Conservation (phyloP, 176 grass and related monocot genomes). For the Dendrocalamus sinicus region DNA sequence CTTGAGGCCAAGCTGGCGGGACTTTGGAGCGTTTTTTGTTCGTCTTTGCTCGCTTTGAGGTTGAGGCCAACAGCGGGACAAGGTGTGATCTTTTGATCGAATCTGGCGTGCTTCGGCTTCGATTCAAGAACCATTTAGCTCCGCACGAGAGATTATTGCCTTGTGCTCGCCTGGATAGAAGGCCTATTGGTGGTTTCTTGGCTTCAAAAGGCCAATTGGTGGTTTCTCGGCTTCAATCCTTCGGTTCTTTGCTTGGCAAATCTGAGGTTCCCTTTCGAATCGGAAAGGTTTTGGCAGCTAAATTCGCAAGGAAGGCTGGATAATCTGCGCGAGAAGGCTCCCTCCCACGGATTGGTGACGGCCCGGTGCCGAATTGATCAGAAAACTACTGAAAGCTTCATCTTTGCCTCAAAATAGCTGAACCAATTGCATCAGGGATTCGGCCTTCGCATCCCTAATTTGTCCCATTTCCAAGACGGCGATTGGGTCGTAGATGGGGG, state of each 20-base stretch:
- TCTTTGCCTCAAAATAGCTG: background rate
- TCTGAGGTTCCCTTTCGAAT: slow-evolving; percentile 30
- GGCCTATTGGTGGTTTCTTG: slow-evolving; percentile 27
- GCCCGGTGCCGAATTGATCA: background rate
- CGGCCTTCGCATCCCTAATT: slow-evolving; percentile 5
- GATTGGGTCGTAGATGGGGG: slow-evolving; percentile 61
- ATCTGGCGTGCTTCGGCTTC: background rate
- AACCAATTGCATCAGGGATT: slow-evolving; percentile 20
- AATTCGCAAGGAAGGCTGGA: slow-evolving; percentile 21
- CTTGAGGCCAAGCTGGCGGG: background rate
- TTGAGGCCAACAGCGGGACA: background rate
- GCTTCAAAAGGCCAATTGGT: slow-evolving; percentile 19
- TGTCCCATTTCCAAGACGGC: background rate
- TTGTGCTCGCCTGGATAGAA: background rate
- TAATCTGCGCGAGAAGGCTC: background rate
- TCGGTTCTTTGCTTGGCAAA: slow-evolving; percentile 37
- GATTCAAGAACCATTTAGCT: background rate
- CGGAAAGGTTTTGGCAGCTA: background rate
- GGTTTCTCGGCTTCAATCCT: slow-evolving; percentile 28
- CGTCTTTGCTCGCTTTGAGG: slow-evolving; percentile 22
- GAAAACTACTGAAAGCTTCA: slow-evolving; percentile 13
- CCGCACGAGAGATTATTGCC: slow-evolving; percentile 3
- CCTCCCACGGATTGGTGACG: background rate
- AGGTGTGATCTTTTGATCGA: slow-evolving; percentile 11
- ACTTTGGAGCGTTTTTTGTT: slow-evolving; percentile 27